Evolutionary conservation across 2,329 filamentous ascomycete genomes (phyloP), one percentile per base, ranked within the genome.

Genomic region (Exophiala sp.): DNA sequence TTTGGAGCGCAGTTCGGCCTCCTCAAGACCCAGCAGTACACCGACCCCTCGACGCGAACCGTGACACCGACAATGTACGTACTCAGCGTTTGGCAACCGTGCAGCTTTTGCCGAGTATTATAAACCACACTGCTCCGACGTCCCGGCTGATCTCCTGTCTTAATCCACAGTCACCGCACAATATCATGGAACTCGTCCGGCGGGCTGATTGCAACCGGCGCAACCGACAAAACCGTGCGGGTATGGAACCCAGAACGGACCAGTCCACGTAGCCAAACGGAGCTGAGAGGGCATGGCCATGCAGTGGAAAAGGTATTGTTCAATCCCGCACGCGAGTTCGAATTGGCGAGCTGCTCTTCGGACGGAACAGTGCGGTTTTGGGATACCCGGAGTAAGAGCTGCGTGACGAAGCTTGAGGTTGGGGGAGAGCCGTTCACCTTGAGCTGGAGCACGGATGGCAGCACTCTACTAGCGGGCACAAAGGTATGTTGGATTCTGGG

Each of bases 121-220:
- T 27, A 13, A 24, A 9, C 13, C 39, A 19, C 22, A 19, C 39
- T 14, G 11, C 27, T 38, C 22, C 45, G 18, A 42, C 40, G 35
- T 61, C 32, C 62, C 64, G 50, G 62, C 48, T 52, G 46, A 55
- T 51, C 35, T 37, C 51, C 21, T 35, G 16, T 43, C 40, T 44
- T 21, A 16, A 29, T 8, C 22, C 50, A 46, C 57, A 88, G 84
- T 56, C 76, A 94, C 49, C 82, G 86, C 34, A 84, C 85, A 1
- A 83, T 97, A 58, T 83, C 86, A 32, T 97, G 91, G 91, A 95
- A 91, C 58, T 87, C 90, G 0, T 74, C 87, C 0, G 89, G 91
- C 27, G 85, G 81, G 7, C 74, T 93, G 52, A 82, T 97, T 53
- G 91, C 91, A 0, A 94, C 90, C 0, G 89, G 88, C 2, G 86